phyloP scores from a whole-genome alignment of 1,139 yeast species.

The Meyerozyma sp. region DNA sequence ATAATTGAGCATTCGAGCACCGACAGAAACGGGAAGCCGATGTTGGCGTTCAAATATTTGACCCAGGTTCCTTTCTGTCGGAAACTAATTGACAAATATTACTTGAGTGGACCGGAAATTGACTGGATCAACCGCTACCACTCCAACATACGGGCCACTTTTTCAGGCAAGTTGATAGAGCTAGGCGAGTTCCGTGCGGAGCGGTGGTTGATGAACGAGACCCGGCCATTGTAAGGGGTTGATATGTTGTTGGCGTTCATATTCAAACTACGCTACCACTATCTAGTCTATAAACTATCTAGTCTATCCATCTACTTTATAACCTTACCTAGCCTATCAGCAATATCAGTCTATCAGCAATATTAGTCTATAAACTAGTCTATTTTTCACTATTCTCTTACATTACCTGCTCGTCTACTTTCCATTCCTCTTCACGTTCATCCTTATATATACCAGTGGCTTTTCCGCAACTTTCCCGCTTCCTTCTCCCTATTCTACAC shows the following conservation, averaged over 20 bases:
- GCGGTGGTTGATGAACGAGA: conserved; percentile 36
- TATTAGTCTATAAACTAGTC: too few species aligned
- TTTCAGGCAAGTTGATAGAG: conserved; percentile 27
- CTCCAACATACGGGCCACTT: conserved; percentile 29
- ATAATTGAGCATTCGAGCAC: conserved; percentile 34
- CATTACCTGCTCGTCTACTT: too few species aligned
- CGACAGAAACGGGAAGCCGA: conserved; percentile 29
- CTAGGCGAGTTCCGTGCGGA: conserved; percentile 36
- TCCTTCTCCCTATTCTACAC: neutral
- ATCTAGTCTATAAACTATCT: too few species aligned
- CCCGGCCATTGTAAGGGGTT: conserved; percentile 19
- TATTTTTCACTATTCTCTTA: too few species aligned
- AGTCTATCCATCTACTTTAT: too few species aligned
- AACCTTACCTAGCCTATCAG: too few species aligned
- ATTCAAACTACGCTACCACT: too few species aligned
- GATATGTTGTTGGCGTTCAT: too few species aligned
- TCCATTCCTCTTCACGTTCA: too few species aligned
- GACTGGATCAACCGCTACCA: conserved; percentile 51
- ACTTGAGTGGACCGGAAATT: conserved; percentile 35
- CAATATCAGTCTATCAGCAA: too few species aligned
- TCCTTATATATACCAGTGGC: too few species aligned
- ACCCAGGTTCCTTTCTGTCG: conserved; percentile 53
- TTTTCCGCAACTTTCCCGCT: too few species aligned
- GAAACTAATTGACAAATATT: conserved; percentile 36
- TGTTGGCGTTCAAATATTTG: conserved; percentile 43